These are phyloP conservation scores for Bothriochloa decipiens DNA, from an alignment of 176 grass and related monocot genomes.

Conservation along the genomic window DNA sequence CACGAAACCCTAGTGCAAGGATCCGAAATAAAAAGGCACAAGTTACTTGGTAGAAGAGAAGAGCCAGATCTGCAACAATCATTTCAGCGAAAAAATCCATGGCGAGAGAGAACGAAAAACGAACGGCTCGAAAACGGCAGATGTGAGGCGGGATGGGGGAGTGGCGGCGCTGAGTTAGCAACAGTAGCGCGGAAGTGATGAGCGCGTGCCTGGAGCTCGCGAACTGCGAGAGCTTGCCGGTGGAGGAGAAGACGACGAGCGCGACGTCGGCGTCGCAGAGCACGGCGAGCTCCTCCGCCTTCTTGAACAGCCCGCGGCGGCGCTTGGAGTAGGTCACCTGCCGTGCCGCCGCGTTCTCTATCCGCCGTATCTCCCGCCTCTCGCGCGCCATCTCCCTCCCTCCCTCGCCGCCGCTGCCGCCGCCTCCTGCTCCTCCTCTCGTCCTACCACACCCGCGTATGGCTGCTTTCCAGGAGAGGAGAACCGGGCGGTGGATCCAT, in stretches of 20 bases:
- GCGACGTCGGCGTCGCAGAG: conserved; percentile 93
- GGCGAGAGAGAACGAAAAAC: not conserved
- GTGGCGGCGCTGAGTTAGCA: not conserved
- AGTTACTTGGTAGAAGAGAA: not conserved
- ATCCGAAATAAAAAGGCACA: not conserved
- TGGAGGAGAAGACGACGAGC: conserved; percentile 88
- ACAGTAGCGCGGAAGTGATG: not conserved
- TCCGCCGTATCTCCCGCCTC: conserved; percentile 75
- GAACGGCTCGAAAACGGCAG: not conserved
- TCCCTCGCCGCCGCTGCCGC: not conserved
- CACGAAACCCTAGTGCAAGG: conserved; percentile 39
- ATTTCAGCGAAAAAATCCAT: not conserved
- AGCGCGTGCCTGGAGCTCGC: conserved; percentile 72
- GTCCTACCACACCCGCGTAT: not conserved
- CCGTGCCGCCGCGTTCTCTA: conserved; percentile 82
- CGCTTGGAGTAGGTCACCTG: conserved; percentile 97
- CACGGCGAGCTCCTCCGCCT: conserved; percentile 88
- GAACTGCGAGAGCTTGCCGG: conserved; percentile 94
- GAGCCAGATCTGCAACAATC: conserved; percentile 20
- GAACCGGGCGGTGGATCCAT: not conserved
- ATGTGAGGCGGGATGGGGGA: not conserved
- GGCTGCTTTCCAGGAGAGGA: not conserved
- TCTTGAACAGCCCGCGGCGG: conserved; percentile 88
- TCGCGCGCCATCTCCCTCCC: conserved; percentile 65
- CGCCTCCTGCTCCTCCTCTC: not conserved